Conservation (phyloP, 2,329 filamentous ascomycete genomes). For the Hortaea werneckii region DNA sequence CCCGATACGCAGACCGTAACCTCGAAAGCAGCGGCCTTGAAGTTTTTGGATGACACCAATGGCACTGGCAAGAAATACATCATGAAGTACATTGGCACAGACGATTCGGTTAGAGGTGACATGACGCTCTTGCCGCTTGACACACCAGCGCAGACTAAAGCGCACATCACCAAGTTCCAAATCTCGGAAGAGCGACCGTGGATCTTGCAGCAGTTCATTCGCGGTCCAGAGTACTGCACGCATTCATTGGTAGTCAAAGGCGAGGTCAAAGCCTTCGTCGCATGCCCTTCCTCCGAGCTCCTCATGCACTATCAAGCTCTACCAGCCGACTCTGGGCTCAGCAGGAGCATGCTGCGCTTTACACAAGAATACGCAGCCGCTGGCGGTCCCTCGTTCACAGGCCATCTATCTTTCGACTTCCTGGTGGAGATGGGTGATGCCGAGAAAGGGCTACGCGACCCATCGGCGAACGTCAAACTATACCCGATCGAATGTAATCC, state of each 20-base stretch:
- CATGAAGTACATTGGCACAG: slow-evolving; percentile 55
- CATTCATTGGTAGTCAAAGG: slow-evolving; percentile 59
- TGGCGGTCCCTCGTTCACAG: slow-evolving; percentile 46
- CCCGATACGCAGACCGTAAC: slow-evolving; percentile 42
- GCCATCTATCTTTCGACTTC: slow-evolving; percentile 65
- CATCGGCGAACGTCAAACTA: slow-evolving; percentile 29
- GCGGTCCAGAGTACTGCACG: slow-evolving; percentile 58
- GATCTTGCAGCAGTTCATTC: slow-evolving; percentile 60
- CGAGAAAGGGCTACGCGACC: slow-evolving; percentile 16
- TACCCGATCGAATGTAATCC: slow-evolving; percentile 66
- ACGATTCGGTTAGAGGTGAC: slow-evolving; percentile 48
- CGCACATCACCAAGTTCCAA: slow-evolving; percentile 44
- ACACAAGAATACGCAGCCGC: slow-evolving; percentile 48
- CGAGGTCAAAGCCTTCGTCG: slow-evolving; percentile 54
- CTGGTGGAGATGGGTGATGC: slow-evolving; percentile 45
- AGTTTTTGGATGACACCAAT: slow-evolving; percentile 36
- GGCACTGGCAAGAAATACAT: slow-evolving; percentile 44
- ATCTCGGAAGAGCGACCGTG: slow-evolving; percentile 49
- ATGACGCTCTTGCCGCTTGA: slow-evolving; percentile 56
- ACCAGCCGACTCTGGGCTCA: slow-evolving; percentile 43
- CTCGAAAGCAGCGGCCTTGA: slow-evolving; percentile 42
- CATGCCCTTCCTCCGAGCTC: slow-evolving; percentile 53
- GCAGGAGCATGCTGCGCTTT: slow-evolving; percentile 52
- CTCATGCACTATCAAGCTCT: slow-evolving; percentile 58
- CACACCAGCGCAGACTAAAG: slow-evolving; percentile 43